These are phyloP conservation scores for Omphalotus olearius DNA, from an alignment of 1,284 basidiomycete genomes.

Conservation along the genomic window DNA sequence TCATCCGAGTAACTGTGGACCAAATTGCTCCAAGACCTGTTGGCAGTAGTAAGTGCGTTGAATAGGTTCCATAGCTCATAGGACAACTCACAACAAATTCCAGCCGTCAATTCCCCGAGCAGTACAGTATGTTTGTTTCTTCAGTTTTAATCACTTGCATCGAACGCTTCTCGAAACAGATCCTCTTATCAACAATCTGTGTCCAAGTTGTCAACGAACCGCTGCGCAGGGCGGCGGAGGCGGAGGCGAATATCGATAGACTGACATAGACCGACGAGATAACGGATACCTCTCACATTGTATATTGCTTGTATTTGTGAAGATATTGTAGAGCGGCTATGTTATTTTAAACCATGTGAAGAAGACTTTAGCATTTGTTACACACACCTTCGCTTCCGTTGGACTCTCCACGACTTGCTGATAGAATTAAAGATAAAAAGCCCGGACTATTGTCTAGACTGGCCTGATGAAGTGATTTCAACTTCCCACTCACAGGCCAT, in stretches of 20 bases:
- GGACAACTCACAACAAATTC: not conserved
- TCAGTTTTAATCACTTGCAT: not conserved
- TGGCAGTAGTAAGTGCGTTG: slow-evolving; percentile 15
- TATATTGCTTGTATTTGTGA: no score
- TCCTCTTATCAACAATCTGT: slow-evolving; percentile 12
- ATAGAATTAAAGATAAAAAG: not conserved
- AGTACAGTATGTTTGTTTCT: slow-evolving; percentile 12
- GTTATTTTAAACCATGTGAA: not conserved
- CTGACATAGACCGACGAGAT: no score
- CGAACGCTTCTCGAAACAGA: slow-evolving; percentile 2
- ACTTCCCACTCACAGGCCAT: not conserved
- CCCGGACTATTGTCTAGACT: not conserved
- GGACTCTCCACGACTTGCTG: not conserved
- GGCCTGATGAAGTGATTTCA: not conserved
- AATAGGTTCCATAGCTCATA: not conserved
- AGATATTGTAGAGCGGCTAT: slow-evolving; percentile 1
- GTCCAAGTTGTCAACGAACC: slow-evolving; percentile 10
- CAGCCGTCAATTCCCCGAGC: slow-evolving; percentile 15
- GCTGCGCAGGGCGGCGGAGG: slow-evolving; percentile 3
- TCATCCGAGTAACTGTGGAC: slow-evolving; percentile 14
- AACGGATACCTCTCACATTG: no score
- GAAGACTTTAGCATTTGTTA: not conserved
- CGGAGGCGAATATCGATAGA: slow-evolving; percentile 3
- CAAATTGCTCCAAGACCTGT: slow-evolving; percentile 13
- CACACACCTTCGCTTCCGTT: not conserved